Evolutionary conservation across 164 flowering plant species (phyloP), one percentile per base, ranked within the genome.

Genomic region (Amborella trichopoda): DNA sequence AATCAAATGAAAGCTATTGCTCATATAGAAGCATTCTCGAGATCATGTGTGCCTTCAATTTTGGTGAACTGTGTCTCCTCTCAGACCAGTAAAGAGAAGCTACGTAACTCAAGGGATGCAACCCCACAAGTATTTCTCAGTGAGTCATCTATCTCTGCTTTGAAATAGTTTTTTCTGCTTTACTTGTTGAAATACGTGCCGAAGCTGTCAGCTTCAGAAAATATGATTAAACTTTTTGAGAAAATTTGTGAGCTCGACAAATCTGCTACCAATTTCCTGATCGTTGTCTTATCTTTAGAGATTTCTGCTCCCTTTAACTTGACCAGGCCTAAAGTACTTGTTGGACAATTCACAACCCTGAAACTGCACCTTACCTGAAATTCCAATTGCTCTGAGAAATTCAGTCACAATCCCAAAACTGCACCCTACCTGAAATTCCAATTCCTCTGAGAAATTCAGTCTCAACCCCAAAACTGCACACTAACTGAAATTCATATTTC

Each of bases 71-170:
- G 70, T 70, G 48, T 63, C 40, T 32, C 62, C 42, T 49, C 44
- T 58, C 68, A 66, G 55, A 54, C 51, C 46, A 68, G 65, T 18
- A 53, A 25, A 46, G 68, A 58, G 20, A 62, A 59, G 26, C 47
- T 49, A 16, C 54, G 26, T 46, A 44, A 24, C 61, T 57, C 67
- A 11, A 55, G 49, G 27, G 63, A 63, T 26, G 61, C 68, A 9
- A 76, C 94, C 34, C 89, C 94, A 28, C 69, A 60, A 55, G 67
- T 74, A 41, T 59, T 80, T 58, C 50, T 83, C 32, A 68, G 88
- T 80, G 64, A 66, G 82, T 47, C 23, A 14, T 14, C n/a, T 33
- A 10, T 22, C 33, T 25, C 10, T 25, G 14, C 25, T 9, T 14
- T 43, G 24, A 18, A 16, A 23, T 19, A 44, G 21, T 33, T 25